Base-by-base conservation (phyloP, 306 rosid species). In the Corylus americana region DNA sequence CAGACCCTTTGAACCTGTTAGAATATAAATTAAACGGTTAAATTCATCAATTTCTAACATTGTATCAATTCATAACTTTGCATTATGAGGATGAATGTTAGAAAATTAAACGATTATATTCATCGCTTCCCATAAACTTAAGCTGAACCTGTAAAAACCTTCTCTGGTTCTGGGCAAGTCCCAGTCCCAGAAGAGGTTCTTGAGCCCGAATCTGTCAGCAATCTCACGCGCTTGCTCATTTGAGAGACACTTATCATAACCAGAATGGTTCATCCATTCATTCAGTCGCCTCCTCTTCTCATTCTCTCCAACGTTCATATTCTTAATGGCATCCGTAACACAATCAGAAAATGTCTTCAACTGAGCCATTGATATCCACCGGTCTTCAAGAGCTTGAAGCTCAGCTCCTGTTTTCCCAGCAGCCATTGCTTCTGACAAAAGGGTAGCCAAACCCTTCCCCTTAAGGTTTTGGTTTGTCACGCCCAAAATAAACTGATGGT, bases 141-240 rank as follows among this genome's bases (percentile, higher is more conserved):
- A 39, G 44, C 5, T 7, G 0, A 5, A 42, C 45, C 45, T 82
- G 74, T 95, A 95, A 42, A 89, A 95, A 18, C 98, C 98, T 93
- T 95, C 99, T 88, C 99, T 91, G 17, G 98, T 95, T 82, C 99
- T 84, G 7, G 96, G 87, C 81, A 93, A 88, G 55, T 95, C 98
- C 99, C 99, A 95, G 51, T 91, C 96, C 98, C 99, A 95, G 78
- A 91, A 93, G 2, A 93, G 84, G 74, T 88, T 83, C 16, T 84
- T 85, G 0, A 93, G 78, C 14, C 98, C 97, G 61, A 95, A 39
- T 22, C 78, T 87, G 48, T 89, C 94, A 18, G 93, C 92, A 29
- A 91, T 73, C 29, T 88, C 93, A 1, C 93, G 83, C 1, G 88
- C 94, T 74, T 91, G 89, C 67, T 95, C 97, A 73, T 83, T 88